A percentile compares a stretch with the other conserved stretches of the same genome.
phyloP scores from a whole-genome alignment of 2,329 filamentous ascomycete genomes.

The Colletotrichum coccodes region DNA sequence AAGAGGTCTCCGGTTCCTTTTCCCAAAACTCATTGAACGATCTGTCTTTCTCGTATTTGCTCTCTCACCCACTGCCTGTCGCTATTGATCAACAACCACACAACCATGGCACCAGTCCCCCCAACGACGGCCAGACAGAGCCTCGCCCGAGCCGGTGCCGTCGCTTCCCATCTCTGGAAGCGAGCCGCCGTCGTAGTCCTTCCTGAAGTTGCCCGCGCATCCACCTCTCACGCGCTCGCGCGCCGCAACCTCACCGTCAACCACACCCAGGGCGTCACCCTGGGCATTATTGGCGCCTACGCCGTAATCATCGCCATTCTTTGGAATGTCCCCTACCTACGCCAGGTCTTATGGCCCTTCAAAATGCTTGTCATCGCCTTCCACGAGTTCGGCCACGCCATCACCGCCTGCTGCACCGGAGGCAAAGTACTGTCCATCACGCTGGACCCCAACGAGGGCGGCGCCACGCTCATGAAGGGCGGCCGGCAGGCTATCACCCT shows the following conservation, averaged over 20 bases:
- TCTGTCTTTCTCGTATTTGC: neutral
- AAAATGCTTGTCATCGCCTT: slow-evolving; percentile 90
- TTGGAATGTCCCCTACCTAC: slow-evolving; percentile 84
- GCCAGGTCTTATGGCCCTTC: slow-evolving; percentile 82
- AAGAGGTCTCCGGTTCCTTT: neutral
- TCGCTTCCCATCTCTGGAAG: slow-evolving; percentile 12
- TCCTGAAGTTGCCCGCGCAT: slow-evolving; percentile 22
- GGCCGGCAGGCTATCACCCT: slow-evolving; percentile 77
- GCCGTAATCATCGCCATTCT: slow-evolving; percentile 77
- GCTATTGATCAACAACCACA: neutral
- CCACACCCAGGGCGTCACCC: slow-evolving; percentile 75
- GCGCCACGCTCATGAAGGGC: slow-evolving; percentile 81
- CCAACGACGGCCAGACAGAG: slow-evolving; percentile 25
- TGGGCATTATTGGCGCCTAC: slow-evolving; percentile 78
- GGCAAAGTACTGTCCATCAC: slow-evolving; percentile 79
- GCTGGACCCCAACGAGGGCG: slow-evolving; percentile 77
- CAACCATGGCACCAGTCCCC: slow-evolving; percentile 23
- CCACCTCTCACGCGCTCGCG: slow-evolving; percentile 42
- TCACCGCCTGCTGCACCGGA: slow-evolving; percentile 77
- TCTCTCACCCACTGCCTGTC: slow-evolving; percentile 1
- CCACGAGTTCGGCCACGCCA: slow-evolving; percentile 82
- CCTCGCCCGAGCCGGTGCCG: slow-evolving; percentile 16
- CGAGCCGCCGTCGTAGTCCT: slow-evolving; percentile 12
- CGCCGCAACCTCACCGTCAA: slow-evolving; percentile 68
- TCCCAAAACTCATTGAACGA: neutral